Conservation (phyloP, 768 basidiomycete species). For the Suillus luteus region DNA sequence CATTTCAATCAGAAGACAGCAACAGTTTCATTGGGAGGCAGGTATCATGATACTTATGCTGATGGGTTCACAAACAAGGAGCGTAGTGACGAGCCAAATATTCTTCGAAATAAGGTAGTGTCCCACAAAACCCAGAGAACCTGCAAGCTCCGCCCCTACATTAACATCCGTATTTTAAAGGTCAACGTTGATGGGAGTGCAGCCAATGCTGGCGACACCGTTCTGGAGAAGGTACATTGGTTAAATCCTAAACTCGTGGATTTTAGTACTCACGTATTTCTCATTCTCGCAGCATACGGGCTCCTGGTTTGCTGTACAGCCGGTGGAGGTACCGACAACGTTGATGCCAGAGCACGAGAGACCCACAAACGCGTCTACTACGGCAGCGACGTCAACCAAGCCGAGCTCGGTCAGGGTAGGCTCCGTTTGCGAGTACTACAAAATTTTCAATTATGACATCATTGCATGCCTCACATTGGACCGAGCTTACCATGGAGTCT, state of each 20-base stretch:
- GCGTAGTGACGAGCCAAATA: background rate
- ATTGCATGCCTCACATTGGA: background rate
- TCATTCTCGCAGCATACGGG: constrained; percentile 9
- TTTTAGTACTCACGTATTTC: constrained; percentile 6
- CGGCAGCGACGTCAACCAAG: background rate
- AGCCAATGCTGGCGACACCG: background rate
- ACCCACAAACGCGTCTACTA: background rate
- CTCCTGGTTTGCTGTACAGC: background rate
- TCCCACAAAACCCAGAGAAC: background rate
- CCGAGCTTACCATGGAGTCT: background rate
- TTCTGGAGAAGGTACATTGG: background rate
- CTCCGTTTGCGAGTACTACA: background rate
- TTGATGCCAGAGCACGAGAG: constrained; percentile 3
- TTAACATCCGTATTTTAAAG: background rate
- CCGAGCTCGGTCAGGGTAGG: background rate
- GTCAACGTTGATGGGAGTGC: background rate
- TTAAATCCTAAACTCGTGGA: background rate
- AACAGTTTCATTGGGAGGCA: background rate
- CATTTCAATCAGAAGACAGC: background rate
- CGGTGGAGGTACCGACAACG: background rate
- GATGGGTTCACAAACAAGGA: background rate
- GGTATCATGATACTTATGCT: background rate
- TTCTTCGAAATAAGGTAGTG: background rate
- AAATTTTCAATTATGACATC: background rate
- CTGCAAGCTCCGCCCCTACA: background rate